These are phyloP conservation scores for Trametes hirsuta DNA, from an alignment of 1,284 basidiomycete species.

Conservation along the genomic window DNA sequence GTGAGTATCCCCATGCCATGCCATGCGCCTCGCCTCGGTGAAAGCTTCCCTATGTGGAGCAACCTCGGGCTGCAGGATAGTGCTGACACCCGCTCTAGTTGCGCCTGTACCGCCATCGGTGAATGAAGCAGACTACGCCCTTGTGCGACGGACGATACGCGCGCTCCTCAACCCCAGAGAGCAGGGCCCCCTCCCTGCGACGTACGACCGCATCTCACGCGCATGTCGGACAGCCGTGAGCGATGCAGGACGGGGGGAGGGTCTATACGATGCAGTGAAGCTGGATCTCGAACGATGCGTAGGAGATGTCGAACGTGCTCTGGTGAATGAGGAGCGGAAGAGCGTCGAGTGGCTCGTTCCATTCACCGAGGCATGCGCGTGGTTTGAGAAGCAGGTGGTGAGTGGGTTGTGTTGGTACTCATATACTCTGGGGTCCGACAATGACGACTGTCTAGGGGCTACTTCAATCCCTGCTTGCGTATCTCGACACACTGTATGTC, in stretches of 20 bases:
- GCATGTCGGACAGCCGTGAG: constrained; percentile 59
- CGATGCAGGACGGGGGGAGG: constrained; percentile 53
- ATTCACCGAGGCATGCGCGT: constrained; percentile 57
- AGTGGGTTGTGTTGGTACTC: constrained; percentile 29
- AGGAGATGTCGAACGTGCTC: constrained; percentile 40
- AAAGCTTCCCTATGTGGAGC: background rate
- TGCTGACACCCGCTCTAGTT: constrained; percentile 21
- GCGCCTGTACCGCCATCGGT: constrained; percentile 13
- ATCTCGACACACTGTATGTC: constrained; percentile 64
- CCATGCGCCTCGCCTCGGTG: background rate
- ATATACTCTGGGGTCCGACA: background rate
- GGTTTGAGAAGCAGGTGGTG: constrained; percentile 68
- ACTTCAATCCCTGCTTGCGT: constrained; percentile 60
- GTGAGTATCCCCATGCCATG: constrained; percentile 33
- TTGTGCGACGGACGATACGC: constrained; percentile 48
- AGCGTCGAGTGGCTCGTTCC: constrained; percentile 52
- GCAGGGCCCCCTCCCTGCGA: constrained; percentile 41
- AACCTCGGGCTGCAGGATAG: background rate
- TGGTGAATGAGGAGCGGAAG: constrained; percentile 33
- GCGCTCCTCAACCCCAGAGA: constrained; percentile 44
- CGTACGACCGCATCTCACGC: constrained; percentile 59
- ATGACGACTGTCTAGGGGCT: constrained; percentile 42
- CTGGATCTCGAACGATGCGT: constrained; percentile 58
- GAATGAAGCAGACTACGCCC: constrained; percentile 30
- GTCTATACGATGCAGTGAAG: constrained; percentile 54